These are phyloP conservation scores for Rhizophora mangle DNA, from an alignment of 345 rosid species.

Conservation along the genomic window DNA sequence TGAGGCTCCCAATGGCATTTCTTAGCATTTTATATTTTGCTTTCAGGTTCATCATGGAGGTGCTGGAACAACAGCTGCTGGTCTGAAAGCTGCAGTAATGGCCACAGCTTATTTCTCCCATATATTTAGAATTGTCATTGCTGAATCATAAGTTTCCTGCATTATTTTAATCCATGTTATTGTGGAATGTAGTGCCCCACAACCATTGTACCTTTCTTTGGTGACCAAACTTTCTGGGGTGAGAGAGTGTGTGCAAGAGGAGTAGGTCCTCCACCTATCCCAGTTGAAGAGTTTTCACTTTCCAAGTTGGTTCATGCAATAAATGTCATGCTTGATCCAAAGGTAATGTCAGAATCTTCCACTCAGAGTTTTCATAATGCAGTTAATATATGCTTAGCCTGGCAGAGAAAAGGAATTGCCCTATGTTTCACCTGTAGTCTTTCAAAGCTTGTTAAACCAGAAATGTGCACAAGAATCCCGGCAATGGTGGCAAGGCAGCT, in stretches of 20 bases:
- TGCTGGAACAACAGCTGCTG: slow-evolving; percentile 99
- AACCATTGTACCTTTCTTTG: slow-evolving; percentile 90
- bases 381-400: neutral
- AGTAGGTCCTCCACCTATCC: slow-evolving; percentile 91
- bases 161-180: neutral
- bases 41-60: slow-evolving; percentile 99
- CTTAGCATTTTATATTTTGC: slow-evolving; percentile 9
- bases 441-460: neutral
- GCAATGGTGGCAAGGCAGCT: neutral
- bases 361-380: slow-evolving; percentile 2
- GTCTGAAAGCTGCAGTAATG: slow-evolving; percentile 88
- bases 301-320: slow-evolving; percentile 72
- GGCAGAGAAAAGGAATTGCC: neutral
- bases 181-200: slow-evolving; percentile 76
- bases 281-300: slow-evolving; percentile 82
- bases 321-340: slow-evolving; percentile 57
- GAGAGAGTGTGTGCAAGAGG: slow-evolving; percentile 83
- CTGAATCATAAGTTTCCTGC: neutral
- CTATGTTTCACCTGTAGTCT: no score
- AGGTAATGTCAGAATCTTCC: slow-evolving; percentile 35
- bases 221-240: slow-evolving; percentile 99
- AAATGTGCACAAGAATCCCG: neutral
- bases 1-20: neutral
- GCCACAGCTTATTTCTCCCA: neutral
- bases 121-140: neutral